Evolutionary conservation across 257 asterid species (phyloP), one percentile per base, ranked within the genome.

Genomic region (Cinchona pubescens): DNA sequence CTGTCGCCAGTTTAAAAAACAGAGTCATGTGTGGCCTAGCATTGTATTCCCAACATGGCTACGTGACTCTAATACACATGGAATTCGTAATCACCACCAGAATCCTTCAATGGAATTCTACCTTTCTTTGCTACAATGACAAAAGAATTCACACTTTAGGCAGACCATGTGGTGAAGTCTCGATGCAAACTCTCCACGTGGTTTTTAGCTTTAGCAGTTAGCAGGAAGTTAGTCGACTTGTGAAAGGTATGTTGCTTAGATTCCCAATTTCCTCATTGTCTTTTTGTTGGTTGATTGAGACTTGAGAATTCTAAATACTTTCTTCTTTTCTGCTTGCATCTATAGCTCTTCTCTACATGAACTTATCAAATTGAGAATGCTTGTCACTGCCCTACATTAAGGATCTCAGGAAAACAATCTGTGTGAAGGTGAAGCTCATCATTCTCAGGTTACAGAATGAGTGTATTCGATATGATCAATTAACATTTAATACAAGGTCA

Each of bases 1-100:
- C 37, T 56, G 75, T 67, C 69, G 25, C 75, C 25, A 67, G 7
- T 56, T 76, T 38, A 30, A 37, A 16, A 55, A 65, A 75, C 74
- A 56, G 9, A 18, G 40, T 13, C 62, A 55, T 67, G 49, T 38
- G 67, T 72, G 59, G 18, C 13, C 55, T 16, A 10, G 16, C 63
- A n/a, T n/a, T 25, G 32, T 56, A 25, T 37, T 2, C 3, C 49
- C 66, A 53, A 71, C 75, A 71, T 21, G 29, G 19, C 35, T 34
- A 71, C 4, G 51, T 65, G 70, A 65, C 63, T 56, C 43, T 51
- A 23, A n/a, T 29, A 35, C 75, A 71, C 49, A 23, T 21, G 45
- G 75, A 23, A 11, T 55, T 67, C 48, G 38, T 38, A 56, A 37
- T 38, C 49, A 4, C 27, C 64, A 72, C 45, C 34, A 37, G 61